Base-by-base conservation (phyloP, 352 stramenopile genomes). In the Phytophthora constricta region DNA sequence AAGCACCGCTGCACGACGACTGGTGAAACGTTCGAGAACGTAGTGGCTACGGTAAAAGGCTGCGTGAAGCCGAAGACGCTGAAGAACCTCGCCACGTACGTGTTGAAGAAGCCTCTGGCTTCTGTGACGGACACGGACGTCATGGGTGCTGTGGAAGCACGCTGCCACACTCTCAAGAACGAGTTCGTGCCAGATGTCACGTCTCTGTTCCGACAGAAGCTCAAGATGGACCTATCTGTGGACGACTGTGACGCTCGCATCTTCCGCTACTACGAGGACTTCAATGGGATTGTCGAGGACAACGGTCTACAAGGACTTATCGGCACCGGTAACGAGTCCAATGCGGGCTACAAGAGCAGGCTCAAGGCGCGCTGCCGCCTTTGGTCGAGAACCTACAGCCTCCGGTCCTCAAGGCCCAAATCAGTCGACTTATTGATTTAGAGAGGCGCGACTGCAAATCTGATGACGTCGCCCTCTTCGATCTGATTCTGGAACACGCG, bases 21-120 rank as follows among this genome's bases (percentile, higher is more conserved):
- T 1, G 52, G 62, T 20, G 62, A 70, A 27, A 51, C 54, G 20
- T 64, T 47, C 20, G 65, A 73, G 39, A 59, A 52, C 28, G 62
- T 66, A 0, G 59, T 63, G 19, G 59, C 31, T 0, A 66, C 56
- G 1, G 51, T 63, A 0, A 70, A 58, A 28, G 39, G 52, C 13
- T 64, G n/a, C 1, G 13, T 68, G 0, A 53, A 46, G 13, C 46
- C 11, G 0, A 45, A 58, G 16, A 51, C 54, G 0, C 60, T 70
- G 5, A 46, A 49, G 17, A 68, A 64, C 22, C 2, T 69, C 27
- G 53, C 59, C n/a, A 55, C 27, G 1, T 69, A 62, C 39, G 52
- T 66, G 19, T 22, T 70, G 5, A 64, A 60, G 49, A 65, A 65
- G 23, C 17, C 26, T 5, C 2, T 68, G 3, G 34, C 41, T 31